Evolutionary conservation across 2,329 filamentous ascomycete species (phyloP).

Genomic region (Penicillium sclerotigenum): DNA sequence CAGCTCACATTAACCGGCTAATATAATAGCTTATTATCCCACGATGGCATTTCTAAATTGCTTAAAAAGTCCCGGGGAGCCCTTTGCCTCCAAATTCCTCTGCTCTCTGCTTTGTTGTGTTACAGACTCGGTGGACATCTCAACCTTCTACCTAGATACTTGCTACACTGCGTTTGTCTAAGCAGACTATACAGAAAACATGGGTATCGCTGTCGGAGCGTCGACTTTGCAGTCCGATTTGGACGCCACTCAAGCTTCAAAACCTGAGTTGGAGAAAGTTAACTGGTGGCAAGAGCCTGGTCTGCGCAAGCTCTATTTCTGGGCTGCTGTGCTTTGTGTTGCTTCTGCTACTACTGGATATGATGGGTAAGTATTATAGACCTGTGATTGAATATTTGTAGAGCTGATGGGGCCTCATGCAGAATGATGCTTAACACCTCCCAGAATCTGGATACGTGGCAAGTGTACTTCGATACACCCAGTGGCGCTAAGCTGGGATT

Average conservation of each 20-base stretch:
- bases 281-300: conserved; percentile 58
- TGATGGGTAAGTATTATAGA: conserved; percentile 46
- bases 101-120: not conserved
- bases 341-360: conserved; percentile 62
- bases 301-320: conserved; percentile 55
- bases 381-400: no score
- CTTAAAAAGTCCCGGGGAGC: conserved; percentile 5
- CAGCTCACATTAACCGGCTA: conserved; percentile 6
- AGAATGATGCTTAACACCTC: conserved; percentile 47
- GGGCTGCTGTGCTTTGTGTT: conserved; percentile 54
- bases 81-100: not conserved
- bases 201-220: conserved; percentile 14
- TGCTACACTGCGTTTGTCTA: not conserved
- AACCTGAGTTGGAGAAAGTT: conserved; percentile 54
- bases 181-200: not conserved
- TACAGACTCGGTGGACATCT: not conserved
- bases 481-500: conserved; percentile 42
- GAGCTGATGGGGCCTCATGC: not conserved
- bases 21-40: not conserved
- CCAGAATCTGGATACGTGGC: conserved; percentile 42
- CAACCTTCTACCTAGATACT: not conserved
- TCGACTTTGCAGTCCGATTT: conserved; percentile 11
- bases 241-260: conserved; percentile 31
- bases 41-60: conserved; percentile 3
- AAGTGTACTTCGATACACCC: conserved; percentile 37